phyloP scores from a whole-genome alignment of 2,329 filamentous ascomycete species.

The Pleoardoris graminearum region DNA sequence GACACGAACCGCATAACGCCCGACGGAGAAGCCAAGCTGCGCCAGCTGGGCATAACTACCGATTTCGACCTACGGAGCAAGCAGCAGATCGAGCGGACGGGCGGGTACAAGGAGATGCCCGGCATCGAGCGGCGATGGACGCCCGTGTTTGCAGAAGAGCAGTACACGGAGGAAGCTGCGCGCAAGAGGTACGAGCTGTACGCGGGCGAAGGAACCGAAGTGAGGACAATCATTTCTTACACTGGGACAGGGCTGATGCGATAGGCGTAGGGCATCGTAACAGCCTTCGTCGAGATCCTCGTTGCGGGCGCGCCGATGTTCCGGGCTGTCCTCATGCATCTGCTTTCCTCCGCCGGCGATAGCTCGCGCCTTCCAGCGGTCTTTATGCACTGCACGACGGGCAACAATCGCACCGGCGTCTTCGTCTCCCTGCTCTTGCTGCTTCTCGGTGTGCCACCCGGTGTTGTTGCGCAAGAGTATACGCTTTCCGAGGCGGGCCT shows the following conservation, averaged over 20 bases:
- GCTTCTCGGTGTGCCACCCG: conserved; percentile 62
- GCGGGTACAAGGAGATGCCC: conserved; percentile 45
- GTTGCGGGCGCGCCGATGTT: conserved; percentile 58
- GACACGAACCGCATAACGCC: conserved; percentile 53
- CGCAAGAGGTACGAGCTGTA: conserved; percentile 63
- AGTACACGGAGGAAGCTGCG: conserved; percentile 64
- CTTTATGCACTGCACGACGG: conserved; percentile 73
- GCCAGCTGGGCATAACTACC: conserved; percentile 60
- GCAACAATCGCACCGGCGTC: conserved; percentile 75
- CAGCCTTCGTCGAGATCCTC: conserved; percentile 66
- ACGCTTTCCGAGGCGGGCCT: conserved; percentile 64
- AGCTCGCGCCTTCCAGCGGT: conserved; percentile 49
- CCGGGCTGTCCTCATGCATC: conserved; percentile 60
- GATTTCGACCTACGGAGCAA: conserved; percentile 70
- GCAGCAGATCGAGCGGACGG: conserved; percentile 57
- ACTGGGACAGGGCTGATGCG: neutral
- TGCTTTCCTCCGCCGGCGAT: conserved; percentile 45
- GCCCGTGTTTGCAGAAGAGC: conserved; percentile 65
- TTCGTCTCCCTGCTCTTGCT: conserved; percentile 66
- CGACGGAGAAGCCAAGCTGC: conserved; percentile 17
- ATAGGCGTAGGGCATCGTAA: conserved; percentile 57
- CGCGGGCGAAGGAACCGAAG: conserved; percentile 56
- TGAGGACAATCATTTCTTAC: neutral
- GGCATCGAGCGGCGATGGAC: conserved; percentile 57
- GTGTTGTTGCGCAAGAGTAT: conserved; percentile 65